phyloP scores from a whole-genome alignment of 208 protist species.

The Strigomonas culicis region DNA sequence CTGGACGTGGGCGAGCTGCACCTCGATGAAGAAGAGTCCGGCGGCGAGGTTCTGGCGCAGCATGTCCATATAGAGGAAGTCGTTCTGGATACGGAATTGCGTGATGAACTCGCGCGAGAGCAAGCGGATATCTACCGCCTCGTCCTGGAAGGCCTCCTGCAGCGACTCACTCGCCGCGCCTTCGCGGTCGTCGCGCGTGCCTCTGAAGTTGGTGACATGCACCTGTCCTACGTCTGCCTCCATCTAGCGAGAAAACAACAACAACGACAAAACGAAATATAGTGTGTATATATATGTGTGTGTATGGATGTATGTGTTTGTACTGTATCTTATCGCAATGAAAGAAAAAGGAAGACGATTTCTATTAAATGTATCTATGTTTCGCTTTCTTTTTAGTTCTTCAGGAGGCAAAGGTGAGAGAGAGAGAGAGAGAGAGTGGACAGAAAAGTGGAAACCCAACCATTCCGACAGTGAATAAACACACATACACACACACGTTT shows the following conservation, averaged over 20 bases:
- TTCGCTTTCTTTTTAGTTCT: too few species aligned
- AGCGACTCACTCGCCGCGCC: constrained; percentile 6
- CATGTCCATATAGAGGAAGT: constrained; percentile 86
- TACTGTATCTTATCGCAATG: neutral
- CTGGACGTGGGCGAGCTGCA: constrained; percentile 83
- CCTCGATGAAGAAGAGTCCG: constrained; percentile 79
- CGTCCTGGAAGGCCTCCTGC: constrained; percentile 1
- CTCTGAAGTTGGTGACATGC: constrained; percentile 82
- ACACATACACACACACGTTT: too few species aligned
- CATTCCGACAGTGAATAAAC: too few species aligned
- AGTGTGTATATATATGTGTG: neutral
- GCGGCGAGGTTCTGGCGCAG: constrained; percentile 80
- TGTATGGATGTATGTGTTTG: neutral
- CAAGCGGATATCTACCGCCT: constrained; percentile 42
- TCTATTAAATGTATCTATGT: neutral
- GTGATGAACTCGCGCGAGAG: constrained; percentile 78
- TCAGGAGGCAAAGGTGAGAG: neutral
- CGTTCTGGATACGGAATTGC: constrained; percentile 72
- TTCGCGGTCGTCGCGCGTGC: constrained; percentile 27
- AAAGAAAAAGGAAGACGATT: neutral
- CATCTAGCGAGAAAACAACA: constrained; percentile 25
- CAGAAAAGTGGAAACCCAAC: too few species aligned
- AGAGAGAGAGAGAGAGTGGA: too few species aligned
- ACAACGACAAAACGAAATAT: neutral
- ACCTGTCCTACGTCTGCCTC: constrained; percentile 71